Evolutionary conservation across 139 green algal genomes (phyloP), one percentile per base, ranked within the genome.

Genomic region (Closterium sp.): DNA sequence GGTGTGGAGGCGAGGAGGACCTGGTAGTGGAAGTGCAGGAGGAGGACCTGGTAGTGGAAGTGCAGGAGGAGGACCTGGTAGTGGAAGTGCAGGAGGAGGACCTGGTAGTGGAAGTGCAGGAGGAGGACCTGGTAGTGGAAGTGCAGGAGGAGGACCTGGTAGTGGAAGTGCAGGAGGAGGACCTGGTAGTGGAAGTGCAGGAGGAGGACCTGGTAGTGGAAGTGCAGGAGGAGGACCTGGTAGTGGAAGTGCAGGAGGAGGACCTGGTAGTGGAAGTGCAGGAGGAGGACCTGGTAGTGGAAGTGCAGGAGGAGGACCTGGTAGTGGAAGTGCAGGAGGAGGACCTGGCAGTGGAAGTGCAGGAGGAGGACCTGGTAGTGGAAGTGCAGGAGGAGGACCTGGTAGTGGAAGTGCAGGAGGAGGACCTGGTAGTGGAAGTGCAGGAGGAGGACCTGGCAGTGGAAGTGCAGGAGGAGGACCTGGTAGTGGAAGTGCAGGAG

Each of bases 141-240:
- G 95, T 99, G 96, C 19, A 99, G 96, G 13, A 99, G 95, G 95
- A 99, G n/a, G n/a, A n/a, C n/a, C n/a, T n/a, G n/a, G n/a, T n/a
- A n/a, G n/a, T n/a, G n/a, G n/a, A n/a, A 99, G n/a, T n/a, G 95
- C 99, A 96, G 10, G 11, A 99, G 95, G 95, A 99, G 42, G 5
- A 62, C 42, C 42, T 62, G 42, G 42, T 13, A 86, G 27, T 86
- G 73, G 24, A 86, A 31, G 79, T 27, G 22, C 31, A 93, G n/a
- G n/a, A n/a, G n/a, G n/a, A n/a, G n/a, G n/a, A n/a, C 88, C 90
- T 94, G 92, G 34, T 79, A 90, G 31, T 99, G 98, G 95, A 99
- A 99, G 42, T n/a, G n/a, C n/a, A n/a, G n/a, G n/a, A n/a, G n/a
- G n/a, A n/a, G n/a, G n/a, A n/a, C n/a, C n/a, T n/a, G n/a, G n/a